These are phyloP conservation scores for Pseudozyma sp. DNA, from an alignment of 1,284 basidiomycete genomes.

Conservation along the genomic window DNA sequence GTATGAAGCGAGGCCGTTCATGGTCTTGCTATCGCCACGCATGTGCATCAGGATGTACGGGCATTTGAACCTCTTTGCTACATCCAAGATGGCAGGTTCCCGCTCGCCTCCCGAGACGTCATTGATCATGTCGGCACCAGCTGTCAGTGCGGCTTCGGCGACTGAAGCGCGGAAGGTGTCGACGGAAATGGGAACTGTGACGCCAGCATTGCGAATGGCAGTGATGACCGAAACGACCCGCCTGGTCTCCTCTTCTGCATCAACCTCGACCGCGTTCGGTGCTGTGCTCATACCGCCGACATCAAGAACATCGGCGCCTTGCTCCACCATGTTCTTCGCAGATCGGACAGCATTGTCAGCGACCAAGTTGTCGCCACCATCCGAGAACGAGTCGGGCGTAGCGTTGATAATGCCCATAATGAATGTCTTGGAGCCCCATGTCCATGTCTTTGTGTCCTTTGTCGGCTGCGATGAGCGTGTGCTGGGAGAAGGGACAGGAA, in stretches of 20 bases:
- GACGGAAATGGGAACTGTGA: slow-evolving; percentile 78
- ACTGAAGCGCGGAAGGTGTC: slow-evolving; percentile 92
- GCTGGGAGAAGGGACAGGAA: slow-evolving; percentile 46
- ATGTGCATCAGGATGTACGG: slow-evolving; percentile 94
- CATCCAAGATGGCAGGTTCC: slow-evolving; percentile 75
- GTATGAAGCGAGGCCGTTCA: slow-evolving; percentile 72
- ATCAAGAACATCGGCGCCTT: slow-evolving; percentile 81
- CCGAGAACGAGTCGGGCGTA: slow-evolving; percentile 97
- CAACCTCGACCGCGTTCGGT: slow-evolving; percentile 56
- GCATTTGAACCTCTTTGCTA: slow-evolving; percentile 72
- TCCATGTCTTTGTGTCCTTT: slow-evolving; percentile 43
- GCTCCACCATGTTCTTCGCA: slow-evolving; percentile 47
- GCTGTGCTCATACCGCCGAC: slow-evolving; percentile 86
- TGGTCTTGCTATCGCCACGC: slow-evolving; percentile 77
- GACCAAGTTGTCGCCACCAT: slow-evolving; percentile 77
- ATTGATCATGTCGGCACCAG: slow-evolving; percentile 93
- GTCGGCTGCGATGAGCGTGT: slow-evolving; percentile 5
- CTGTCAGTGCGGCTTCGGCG: slow-evolving; percentile 79
- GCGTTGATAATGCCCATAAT: slow-evolving; percentile 95
- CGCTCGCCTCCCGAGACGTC: slow-evolving; percentile 84
- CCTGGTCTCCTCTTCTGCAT: slow-evolving; percentile 75
- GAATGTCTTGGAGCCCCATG: slow-evolving; percentile 72
- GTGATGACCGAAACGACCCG: slow-evolving; percentile 76
- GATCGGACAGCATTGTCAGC: slow-evolving; percentile 57
- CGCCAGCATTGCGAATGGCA: slow-evolving; percentile 57